A percentile compares a stretch with the other conserved stretches of the same genome.
Evolutionary conservation across 805 yeast genomes (phyloP).

Genomic region (Schizosaccharomyces octosporus): DNA sequence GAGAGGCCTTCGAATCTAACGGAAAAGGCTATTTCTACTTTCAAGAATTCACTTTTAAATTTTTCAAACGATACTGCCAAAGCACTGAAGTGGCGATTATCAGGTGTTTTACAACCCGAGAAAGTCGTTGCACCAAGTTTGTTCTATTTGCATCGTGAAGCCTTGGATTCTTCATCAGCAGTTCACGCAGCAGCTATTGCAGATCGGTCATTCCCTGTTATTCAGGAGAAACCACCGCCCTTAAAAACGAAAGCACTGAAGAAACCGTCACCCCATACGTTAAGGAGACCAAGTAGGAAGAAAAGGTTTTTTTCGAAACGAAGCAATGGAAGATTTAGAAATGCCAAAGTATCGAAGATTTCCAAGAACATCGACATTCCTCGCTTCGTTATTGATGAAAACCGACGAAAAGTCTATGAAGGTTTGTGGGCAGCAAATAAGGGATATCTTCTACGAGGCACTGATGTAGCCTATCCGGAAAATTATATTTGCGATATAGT

Average conservation of each 20-base stretch:
- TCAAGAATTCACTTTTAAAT: background rate
- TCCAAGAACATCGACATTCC: background rate
- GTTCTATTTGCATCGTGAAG: background rate
- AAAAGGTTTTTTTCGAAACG: background rate
- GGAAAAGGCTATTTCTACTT: background rate
- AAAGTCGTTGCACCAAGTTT: background rate
- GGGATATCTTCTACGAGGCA: slow-evolving; percentile 19
- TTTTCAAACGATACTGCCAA: background rate
- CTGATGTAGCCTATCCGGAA: slow-evolving; percentile 3
- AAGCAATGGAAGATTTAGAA: background rate
- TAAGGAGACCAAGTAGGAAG: background rate
- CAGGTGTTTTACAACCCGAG: background rate
- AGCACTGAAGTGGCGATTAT: background rate
- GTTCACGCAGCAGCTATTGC: background rate
- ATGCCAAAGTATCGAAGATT: background rate
- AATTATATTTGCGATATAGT: slow-evolving; percentile 14
- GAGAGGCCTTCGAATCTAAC: background rate
- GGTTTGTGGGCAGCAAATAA: slow-evolving; percentile 82
- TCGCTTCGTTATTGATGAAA: background rate
- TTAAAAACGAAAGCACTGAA: background rate
- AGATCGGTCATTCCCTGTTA: background rate
- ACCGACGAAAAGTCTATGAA: slow-evolving; percentile 52
- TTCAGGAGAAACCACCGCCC: background rate
- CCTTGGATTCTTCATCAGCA: background rate
- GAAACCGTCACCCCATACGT: background rate